phyloP scores from a whole-genome alignment of 495 filamentous ascomycete genomes.

The Sordaria brevicollis region DNA sequence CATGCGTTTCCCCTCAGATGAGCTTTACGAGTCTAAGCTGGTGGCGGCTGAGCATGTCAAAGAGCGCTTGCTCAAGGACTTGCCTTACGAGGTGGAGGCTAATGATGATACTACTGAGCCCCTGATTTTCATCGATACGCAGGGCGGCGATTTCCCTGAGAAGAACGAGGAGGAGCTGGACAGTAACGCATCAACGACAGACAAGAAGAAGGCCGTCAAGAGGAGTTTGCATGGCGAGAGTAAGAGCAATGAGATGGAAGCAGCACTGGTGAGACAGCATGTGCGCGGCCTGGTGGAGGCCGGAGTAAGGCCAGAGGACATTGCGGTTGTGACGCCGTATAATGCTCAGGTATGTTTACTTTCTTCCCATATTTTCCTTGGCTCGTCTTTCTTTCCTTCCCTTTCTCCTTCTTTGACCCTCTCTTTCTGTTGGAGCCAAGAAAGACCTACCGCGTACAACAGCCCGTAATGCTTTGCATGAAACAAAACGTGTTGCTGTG shows the following conservation, averaged over 20 bases:
- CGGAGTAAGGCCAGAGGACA: slow-evolving; percentile 67
- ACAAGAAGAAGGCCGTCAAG: slow-evolving; percentile 18
- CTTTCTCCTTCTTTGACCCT: neutral
- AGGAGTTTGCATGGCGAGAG: slow-evolving; percentile 61
- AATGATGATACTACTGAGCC: slow-evolving; percentile 86
- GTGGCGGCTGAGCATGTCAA: slow-evolving; percentile 71
- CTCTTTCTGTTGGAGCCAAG: neutral
- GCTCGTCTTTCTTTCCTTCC: neutral
- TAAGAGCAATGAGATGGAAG: slow-evolving; percentile 91
- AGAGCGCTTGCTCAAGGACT: slow-evolving; percentile 58
- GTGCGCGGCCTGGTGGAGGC: slow-evolving; percentile 64
- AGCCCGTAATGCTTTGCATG: slow-evolving; percentile 7
- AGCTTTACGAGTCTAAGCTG: slow-evolving; percentile 74
- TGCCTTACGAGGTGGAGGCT: slow-evolving; percentile 68
- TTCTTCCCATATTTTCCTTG: neutral
- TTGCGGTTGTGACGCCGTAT: slow-evolving; percentile 93
- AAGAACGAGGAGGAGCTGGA: slow-evolving; percentile 20
- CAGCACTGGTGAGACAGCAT: slow-evolving; percentile 65
- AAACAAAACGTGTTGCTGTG: neutral
- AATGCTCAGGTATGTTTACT: slow-evolving; percentile 68
- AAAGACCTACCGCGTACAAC: neutral
- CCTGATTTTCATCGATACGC: slow-evolving; percentile 90
- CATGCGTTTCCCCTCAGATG: slow-evolving; percentile 85
- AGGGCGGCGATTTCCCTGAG: slow-evolving; percentile 76
- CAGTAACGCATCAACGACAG: neutral